Evolutionary conservation across 495 filamentous ascomycete species (phyloP).

Genomic region (Penicillium cataractarum): DNA sequence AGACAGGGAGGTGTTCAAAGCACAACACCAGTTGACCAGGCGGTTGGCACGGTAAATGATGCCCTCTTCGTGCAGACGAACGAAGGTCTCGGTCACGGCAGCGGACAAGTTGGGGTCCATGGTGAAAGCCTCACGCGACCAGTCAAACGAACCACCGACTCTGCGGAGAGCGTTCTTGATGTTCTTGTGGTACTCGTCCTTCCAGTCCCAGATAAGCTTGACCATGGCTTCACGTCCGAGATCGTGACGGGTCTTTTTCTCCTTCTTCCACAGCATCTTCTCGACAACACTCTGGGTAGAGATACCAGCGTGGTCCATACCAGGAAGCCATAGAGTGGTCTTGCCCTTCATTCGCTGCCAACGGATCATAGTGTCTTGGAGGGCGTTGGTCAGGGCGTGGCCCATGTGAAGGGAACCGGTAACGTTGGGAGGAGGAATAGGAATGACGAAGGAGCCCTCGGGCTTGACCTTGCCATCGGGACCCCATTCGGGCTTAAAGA

Average conservation of each 20-base stretch:
- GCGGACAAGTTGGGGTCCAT: conserved; percentile 68
- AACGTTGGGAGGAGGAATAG: conserved; percentile 79
- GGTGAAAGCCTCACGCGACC: conserved; percentile 73
- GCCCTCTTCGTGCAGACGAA: conserved; percentile 72
- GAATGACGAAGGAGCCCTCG: conserved; percentile 71
- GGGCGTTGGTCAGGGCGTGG: conserved; percentile 66
- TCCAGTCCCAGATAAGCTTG: conserved; percentile 69
- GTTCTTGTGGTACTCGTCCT: conserved; percentile 66
- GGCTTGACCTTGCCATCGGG: conserved; percentile 68
- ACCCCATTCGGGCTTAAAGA: conserved; percentile 73
- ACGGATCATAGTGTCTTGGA: conserved; percentile 78
- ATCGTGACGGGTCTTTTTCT: conserved; percentile 68
- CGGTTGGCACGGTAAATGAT: conserved; percentile 76
- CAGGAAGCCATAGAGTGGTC: conserved; percentile 72
- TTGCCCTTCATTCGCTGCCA: conserved; percentile 68
- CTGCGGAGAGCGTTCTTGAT: conserved; percentile 61
- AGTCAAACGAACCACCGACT: conserved; percentile 67
- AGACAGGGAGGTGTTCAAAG: conserved; percentile 73
- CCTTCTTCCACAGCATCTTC: conserved; percentile 71
- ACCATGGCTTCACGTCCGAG: conserved; percentile 64
- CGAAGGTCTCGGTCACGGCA: conserved; percentile 74
- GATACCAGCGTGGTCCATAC: conserved; percentile 79
- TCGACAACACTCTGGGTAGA: conserved; percentile 78
- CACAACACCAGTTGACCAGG: conserved; percentile 78
- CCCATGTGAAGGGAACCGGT: conserved; percentile 72